Conservation (phyloP, 345 rosid genomes). For the Diplotaxis tenuifolia region DNA sequence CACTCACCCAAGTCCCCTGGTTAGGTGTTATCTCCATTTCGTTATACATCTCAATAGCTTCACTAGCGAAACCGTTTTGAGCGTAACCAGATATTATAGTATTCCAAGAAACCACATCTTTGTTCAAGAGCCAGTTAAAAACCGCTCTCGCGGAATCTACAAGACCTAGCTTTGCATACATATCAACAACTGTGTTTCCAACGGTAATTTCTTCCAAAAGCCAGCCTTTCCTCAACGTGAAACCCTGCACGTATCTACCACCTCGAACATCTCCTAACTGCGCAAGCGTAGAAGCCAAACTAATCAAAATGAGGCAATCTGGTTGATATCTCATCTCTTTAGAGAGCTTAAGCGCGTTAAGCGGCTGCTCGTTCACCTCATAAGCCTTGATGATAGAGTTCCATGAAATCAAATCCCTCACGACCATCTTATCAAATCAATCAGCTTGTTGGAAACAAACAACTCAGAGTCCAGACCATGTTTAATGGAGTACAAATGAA, state of each 20-base stretch:
- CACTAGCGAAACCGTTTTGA: slow-evolving; percentile 60
- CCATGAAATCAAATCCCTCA: slow-evolving; percentile 55
- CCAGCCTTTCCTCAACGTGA: slow-evolving; percentile 44
- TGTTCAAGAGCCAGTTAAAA: slow-evolving; percentile 42
- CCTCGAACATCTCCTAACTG: slow-evolving; percentile 40
- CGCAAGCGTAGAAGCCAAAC: slow-evolving; percentile 48
- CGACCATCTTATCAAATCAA: slow-evolving; percentile 44
- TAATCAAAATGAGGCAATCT: slow-evolving; percentile 49
- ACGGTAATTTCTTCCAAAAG: slow-evolving; percentile 35
- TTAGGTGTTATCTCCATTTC: slow-evolving; percentile 45
- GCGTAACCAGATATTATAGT: slow-evolving; percentile 50
- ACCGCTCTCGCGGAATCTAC: slow-evolving; percentile 41
- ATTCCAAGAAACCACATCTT: slow-evolving; percentile 57
- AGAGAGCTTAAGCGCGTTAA: slow-evolving; percentile 37
- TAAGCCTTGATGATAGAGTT: slow-evolving; percentile 60
- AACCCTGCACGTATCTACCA: slow-evolving; percentile 45
- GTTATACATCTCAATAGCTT: slow-evolving; percentile 47
- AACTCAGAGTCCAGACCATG: slow-evolving; percentile 46
- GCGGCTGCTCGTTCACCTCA: slow-evolving; percentile 49
- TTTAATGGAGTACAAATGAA: slow-evolving; percentile 47
- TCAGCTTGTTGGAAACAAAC: slow-evolving; percentile 51
- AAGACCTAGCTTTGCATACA: slow-evolving; percentile 53
- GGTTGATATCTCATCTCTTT: slow-evolving; percentile 46
- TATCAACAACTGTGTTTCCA: slow-evolving; percentile 52
- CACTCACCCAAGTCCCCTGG: slow-evolving; percentile 61